Evolutionary conservation across 768 basidiomycete genomes (phyloP).

Genomic region (Phylloporus sp.): DNA sequence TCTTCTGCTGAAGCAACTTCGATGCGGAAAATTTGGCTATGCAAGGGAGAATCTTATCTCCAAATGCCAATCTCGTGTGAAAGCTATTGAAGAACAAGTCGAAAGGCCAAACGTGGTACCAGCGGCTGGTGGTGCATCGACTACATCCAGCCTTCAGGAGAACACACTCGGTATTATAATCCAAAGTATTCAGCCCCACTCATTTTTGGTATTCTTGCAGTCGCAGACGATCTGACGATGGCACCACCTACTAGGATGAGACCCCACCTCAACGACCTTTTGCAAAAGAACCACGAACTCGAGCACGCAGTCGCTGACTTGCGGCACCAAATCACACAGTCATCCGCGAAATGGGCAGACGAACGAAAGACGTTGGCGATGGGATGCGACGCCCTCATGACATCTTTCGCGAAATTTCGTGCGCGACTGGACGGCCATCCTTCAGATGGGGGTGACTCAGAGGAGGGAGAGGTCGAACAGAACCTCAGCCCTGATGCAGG

Average conservation of each 20-base stretch:
- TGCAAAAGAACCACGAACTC: slow-evolving; percentile 28
- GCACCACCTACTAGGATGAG: slow-evolving; percentile 23
- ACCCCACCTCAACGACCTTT: slow-evolving; percentile 25
- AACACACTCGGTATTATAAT: no score
- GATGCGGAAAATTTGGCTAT: neutral
- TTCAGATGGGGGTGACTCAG: slow-evolving; percentile 20
- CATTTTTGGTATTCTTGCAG: neutral
- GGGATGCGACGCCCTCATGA: slow-evolving; percentile 25
- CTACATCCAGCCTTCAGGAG: slow-evolving; percentile 1
- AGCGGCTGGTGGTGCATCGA: no score
- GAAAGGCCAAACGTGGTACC: neutral
- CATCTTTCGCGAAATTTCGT: slow-evolving; percentile 30
- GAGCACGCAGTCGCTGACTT: slow-evolving; percentile 26
- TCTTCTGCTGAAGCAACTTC: neutral
- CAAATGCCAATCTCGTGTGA: slow-evolving; percentile 18
- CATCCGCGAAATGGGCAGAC: slow-evolving; percentile 27
- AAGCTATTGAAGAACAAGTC: no score
- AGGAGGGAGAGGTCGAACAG: slow-evolving; percentile 25
- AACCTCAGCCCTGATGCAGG: slow-evolving; percentile 17
- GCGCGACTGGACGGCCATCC: slow-evolving; percentile 21
- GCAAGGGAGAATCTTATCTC: neutral
- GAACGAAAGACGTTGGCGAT: slow-evolving; percentile 22
- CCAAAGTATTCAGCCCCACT: neutral
- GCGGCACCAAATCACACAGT: slow-evolving; percentile 26
- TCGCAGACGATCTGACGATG: slow-evolving; percentile 18